Evolutionary conservation across 495 filamentous ascomycete genomes (phyloP), one percentile per base, ranked within the genome.

Genomic region (Aspergillus leporis): DNA sequence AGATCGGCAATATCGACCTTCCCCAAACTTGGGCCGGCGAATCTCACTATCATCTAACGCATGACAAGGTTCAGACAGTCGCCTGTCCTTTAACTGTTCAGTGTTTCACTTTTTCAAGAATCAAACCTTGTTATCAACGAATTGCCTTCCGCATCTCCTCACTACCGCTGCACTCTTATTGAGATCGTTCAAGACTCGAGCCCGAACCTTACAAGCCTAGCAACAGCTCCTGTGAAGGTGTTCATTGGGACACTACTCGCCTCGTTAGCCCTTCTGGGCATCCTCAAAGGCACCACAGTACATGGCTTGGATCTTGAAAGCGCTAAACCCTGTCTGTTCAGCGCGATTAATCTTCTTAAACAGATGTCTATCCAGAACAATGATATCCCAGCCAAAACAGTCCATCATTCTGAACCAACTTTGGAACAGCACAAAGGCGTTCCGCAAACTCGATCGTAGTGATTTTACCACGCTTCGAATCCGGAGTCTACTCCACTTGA

Each of bases 391-490:
- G 69, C 73, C 1, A 78, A 74, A 36, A 69, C 61, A 1, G 66
- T 71, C n/a, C 0, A 66, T 59, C 0, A 51, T 77, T 1, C 23
- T 80, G 41, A 77, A 64, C 28, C 70, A 75, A 28, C 56, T 81
- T 2, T 80, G 76, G 73, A 78, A 74, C 47, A 82, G 79, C 62
- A 66, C 54, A 55, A 79, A 71, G 51, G 74, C 73, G 6, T 82
- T 82, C 47, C 75, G 72, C 21, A 73, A 68, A 36, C 25, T 70
- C 2, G 75, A 80, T 52, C 78, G 78, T 8, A 65, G 65, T 5
- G 70, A 73, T 30, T 74, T 73, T 40, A 67, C 68, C 0, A 60
- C 67, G 1, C 68, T 78, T 23, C 69, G 78, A 1, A 77, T 82
- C 21, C 72, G 77, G 12, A 77, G 73, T 49, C 71, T 78, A 6